Conservation (phyloP, 306 rosid species). For the Quercus cerris region DNA sequence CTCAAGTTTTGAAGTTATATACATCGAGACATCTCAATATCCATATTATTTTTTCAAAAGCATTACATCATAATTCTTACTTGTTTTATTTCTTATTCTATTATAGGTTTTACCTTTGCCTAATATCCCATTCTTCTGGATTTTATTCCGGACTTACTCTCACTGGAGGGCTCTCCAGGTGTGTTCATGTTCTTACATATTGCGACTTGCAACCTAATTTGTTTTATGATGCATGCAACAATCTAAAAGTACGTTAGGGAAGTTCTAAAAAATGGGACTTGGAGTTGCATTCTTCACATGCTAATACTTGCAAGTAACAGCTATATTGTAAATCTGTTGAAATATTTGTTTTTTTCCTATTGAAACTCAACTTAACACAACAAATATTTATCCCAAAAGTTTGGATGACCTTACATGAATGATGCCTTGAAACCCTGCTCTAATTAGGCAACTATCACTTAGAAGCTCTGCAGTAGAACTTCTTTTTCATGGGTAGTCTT, state of each 20-base stretch:
- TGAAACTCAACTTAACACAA: not conserved
- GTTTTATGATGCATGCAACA: not conserved
- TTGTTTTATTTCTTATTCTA: slow-evolving; percentile 21
- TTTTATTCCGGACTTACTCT: slow-evolving; percentile 77
- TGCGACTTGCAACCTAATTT: slow-evolving; percentile 5
- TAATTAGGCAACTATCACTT: not conserved
- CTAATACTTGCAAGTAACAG: not conserved
- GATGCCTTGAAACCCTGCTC: not conserved
- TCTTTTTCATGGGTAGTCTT: not conserved
- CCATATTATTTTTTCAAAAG: not conserved
- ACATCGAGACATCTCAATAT: slow-evolving; percentile 9
- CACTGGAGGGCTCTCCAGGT: slow-evolving; percentile 97
- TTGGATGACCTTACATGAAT: not conserved
- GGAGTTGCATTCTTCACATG: not conserved
- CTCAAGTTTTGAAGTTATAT: not conserved
- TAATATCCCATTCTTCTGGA: slow-evolving; percentile 85
- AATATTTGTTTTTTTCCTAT: not conserved
- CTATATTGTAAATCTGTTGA: not conserved
- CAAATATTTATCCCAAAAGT: not conserved
- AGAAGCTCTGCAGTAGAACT: not conserved
- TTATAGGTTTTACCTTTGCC: slow-evolving; percentile 89
- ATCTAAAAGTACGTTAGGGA: not conserved
- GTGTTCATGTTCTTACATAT: slow-evolving; percentile 7
- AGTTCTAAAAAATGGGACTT: not conserved
- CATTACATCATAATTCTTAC: slow-evolving; percentile 8